A percentile compares a stretch with the other conserved stretches of the same genome.
Conservation (phyloP, 805 yeast genomes). For the Debaryomyces tyrocola region DNA sequence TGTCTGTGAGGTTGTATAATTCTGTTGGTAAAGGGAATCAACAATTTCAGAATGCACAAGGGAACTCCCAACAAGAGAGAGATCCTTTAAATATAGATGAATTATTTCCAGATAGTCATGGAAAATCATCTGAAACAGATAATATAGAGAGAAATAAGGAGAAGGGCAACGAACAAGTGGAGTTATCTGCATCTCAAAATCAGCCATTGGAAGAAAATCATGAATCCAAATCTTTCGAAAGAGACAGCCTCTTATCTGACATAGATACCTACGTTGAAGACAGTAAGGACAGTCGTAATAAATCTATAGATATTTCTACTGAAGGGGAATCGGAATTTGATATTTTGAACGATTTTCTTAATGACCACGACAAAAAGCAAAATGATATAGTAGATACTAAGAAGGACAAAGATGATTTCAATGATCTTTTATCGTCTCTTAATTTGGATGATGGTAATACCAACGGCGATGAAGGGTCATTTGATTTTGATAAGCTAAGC, state of each 20-base stretch:
- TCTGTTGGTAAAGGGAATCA: too few relatives aligned
- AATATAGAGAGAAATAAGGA: background rate
- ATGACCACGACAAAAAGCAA: background rate
- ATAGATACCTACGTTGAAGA: background rate
- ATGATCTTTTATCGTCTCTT: conserved; percentile 4
- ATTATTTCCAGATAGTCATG: background rate
- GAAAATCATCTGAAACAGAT: background rate
- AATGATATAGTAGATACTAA: background rate
- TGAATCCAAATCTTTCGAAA: background rate
- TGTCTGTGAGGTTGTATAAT: too few relatives aligned
- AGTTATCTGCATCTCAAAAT: too few relatives aligned
- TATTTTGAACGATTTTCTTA: background rate
- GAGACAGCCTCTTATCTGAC: background rate
- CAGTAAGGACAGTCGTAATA: background rate
- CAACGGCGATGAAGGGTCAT: background rate
- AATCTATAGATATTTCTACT: background rate
- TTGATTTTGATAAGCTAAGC: conserved; percentile 3
- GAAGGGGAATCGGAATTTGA: conserved; percentile 1
- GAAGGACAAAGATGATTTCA: conserved; percentile 5
- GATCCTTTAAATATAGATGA: background rate
- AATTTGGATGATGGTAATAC: conserved; percentile 1
- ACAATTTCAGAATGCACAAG: too few relatives aligned
- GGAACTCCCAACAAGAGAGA: background rate
- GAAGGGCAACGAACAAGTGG: background rate
- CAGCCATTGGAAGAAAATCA: background rate